Conservation (phyloP, 306 rosid genomes). For the Prunus kanzakura region DNA sequence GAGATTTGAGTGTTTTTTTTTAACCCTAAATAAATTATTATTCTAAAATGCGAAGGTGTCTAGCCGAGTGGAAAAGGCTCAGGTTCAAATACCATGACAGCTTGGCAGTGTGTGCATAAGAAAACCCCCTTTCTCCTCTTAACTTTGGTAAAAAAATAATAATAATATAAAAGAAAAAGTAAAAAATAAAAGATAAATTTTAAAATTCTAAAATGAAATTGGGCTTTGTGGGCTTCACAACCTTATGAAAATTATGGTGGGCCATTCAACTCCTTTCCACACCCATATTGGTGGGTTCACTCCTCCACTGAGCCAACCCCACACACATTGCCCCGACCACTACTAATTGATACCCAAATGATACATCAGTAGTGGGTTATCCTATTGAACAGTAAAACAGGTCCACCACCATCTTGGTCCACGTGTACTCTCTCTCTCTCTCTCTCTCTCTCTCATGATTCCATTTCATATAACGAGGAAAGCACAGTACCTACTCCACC, state of each 20-base stretch:
- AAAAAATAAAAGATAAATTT: no score
- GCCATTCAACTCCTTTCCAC: background rate
- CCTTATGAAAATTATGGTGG: background rate
- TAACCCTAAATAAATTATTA: background rate
- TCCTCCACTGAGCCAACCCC: background rate
- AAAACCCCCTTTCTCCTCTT: no score
- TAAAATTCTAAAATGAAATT: background rate
- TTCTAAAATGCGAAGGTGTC: no score
- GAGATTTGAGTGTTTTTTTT: background rate
- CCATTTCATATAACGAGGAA: background rate
- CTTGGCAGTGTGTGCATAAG: no score
- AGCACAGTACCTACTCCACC: constrained; percentile 1
- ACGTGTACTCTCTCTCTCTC: background rate
- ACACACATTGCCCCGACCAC: background rate
- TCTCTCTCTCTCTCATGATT: background rate
- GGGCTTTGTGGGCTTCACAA: background rate
- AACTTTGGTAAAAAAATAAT: no score
- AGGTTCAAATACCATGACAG: no score
- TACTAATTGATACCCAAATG: background rate
- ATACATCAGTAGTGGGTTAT: constrained; percentile 7
- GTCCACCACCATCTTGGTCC: background rate
- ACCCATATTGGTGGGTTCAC: background rate
- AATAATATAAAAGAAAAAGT: no score
- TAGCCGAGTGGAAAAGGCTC: no score
- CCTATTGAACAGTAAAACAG: background rate